phyloP scores from a whole-genome alignment of 2,329 filamentous ascomycete genomes.

The Dactylellina leptospora region DNA sequence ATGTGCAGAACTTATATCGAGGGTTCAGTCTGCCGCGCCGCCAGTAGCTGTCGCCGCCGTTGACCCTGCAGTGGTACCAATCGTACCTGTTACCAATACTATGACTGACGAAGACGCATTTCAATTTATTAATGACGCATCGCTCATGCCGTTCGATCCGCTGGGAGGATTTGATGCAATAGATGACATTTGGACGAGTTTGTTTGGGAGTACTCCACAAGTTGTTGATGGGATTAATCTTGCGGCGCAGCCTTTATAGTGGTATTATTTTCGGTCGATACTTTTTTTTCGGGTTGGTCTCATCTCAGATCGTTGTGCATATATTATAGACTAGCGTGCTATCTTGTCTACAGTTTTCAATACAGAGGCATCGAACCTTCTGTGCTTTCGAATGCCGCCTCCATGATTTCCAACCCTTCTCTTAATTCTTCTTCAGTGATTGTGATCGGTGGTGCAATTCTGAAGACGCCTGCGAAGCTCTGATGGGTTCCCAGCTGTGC shows the following conservation, averaged over 20 bases:
- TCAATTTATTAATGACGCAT: constrained; percentile 40
- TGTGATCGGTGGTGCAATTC: constrained; percentile 70
- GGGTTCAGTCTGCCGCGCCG: constrained; percentile 26
- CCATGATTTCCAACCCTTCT: constrained; percentile 67
- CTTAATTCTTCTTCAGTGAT: constrained; percentile 65
- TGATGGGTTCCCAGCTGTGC: constrained; percentile 67
- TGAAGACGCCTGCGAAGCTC: constrained; percentile 68
- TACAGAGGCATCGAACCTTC: constrained; percentile 58
- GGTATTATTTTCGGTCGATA: background rate
- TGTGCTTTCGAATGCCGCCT: constrained; percentile 65
- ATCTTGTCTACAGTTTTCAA: constrained; percentile 6
- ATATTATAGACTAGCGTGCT: background rate
- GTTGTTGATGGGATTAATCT: constrained; percentile 18
- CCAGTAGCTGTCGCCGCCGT: background rate
- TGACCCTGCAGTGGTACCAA: background rate
- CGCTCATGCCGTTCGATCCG: constrained; percentile 48
- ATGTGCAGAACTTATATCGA: constrained; percentile 44
- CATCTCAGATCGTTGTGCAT: background rate
- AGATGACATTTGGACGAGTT: constrained; percentile 50
- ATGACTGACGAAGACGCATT: constrained; percentile 42
- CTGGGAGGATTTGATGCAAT: constrained; percentile 50
- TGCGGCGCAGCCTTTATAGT: constrained; percentile 16
- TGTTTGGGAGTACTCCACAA: constrained; percentile 39
- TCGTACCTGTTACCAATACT: background rate
- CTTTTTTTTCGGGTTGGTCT: constrained; percentile 4